Conservation (phyloP, 1,284 basidiomycete species). For the Caloboletus inedulis region DNA sequence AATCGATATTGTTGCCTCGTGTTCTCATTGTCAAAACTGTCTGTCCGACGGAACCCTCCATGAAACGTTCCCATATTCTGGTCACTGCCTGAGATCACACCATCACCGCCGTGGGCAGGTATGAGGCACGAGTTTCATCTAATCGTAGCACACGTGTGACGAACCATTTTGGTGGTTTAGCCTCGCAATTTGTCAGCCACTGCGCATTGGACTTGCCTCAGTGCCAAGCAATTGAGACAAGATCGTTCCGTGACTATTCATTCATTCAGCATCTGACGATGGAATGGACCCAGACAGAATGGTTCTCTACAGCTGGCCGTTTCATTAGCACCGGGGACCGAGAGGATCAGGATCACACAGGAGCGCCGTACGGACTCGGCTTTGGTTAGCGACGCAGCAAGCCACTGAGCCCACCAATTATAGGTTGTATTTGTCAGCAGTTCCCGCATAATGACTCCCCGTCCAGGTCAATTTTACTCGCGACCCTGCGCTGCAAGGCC, state of each 20-base stretch:
- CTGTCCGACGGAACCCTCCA: constrained; percentile 17
- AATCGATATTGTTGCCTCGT: constrained; percentile 24
- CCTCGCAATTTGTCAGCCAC: constrained; percentile 6
- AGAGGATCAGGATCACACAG: constrained; percentile 29
- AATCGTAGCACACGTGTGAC: constrained; percentile 25
- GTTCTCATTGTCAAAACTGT: constrained; percentile 24
- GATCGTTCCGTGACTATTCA: neutral
- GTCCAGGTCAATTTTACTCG: constrained; percentile 24
- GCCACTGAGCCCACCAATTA: constrained; percentile 12
- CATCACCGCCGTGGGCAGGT: constrained; percentile 14
- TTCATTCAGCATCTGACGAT: constrained; percentile 3
- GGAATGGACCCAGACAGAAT: constrained; percentile 15
- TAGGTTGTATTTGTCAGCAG: constrained; percentile 24
- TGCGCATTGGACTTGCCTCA: neutral
- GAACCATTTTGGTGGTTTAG: constrained; percentile 15
- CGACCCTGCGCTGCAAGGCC: constrained; percentile 16
- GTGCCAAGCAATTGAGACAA: neutral
- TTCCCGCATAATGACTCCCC: constrained; percentile 11
- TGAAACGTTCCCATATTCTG: constrained; percentile 14
- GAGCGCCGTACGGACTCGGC: constrained; percentile 7
- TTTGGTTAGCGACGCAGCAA: constrained; percentile 22
- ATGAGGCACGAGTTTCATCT: constrained; percentile 21
- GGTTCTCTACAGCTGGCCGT: constrained; percentile 13
- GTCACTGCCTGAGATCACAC: constrained; percentile 9
- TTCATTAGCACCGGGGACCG: constrained; percentile 14